phyloP scores from a whole-genome alignment of 169 alveolate genomes.

The Amoebophrya sp. region DNA sequence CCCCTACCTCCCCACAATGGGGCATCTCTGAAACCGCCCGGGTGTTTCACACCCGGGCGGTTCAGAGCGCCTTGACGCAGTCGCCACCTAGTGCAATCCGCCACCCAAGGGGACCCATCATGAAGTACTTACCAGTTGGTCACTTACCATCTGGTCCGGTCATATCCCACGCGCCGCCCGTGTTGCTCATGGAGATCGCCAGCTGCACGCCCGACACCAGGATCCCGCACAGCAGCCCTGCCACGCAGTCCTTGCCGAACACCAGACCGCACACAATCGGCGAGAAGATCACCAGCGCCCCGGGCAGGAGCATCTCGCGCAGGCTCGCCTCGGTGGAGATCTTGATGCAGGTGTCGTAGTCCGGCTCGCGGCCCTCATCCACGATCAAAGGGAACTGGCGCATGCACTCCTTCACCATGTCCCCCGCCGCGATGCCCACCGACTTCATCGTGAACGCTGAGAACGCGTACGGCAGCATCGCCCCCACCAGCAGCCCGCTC shows the following conservation, averaged over 20 bases:
- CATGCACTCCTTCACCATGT: constrained; percentile 67
- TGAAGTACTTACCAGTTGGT: no score
- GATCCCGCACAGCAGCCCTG: constrained; percentile 74
- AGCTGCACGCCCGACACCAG: constrained; percentile 62
- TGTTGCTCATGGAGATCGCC: constrained; percentile 56
- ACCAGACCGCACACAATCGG: constrained; percentile 49
- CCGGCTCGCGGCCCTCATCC: constrained; percentile 54
- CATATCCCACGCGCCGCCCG: constrained; percentile 81
- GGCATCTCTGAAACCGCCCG: no score
- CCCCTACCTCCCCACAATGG: no score
- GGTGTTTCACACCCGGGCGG: no score
- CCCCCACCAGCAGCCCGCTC: constrained; percentile 65
- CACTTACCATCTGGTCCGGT: no score
- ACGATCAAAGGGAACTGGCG: constrained; percentile 58
- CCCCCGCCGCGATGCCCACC: constrained; percentile 73
- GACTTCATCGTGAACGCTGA: constrained; percentile 76
- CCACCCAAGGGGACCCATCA: no score
- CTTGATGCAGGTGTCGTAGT: constrained; percentile 58
- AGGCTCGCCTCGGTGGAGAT: constrained; percentile 63
- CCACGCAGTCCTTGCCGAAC: constrained; percentile 63
- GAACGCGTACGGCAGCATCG: constrained; percentile 75
- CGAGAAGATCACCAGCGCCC: constrained; percentile 47
- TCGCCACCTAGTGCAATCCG: no score
- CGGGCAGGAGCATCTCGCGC: constrained; percentile 64
- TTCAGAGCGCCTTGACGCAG: no score